Evolutionary conservation across 768 basidiomycete genomes (phyloP), one percentile per base, ranked within the genome.

Genomic region (Trametes villosa): DNA sequence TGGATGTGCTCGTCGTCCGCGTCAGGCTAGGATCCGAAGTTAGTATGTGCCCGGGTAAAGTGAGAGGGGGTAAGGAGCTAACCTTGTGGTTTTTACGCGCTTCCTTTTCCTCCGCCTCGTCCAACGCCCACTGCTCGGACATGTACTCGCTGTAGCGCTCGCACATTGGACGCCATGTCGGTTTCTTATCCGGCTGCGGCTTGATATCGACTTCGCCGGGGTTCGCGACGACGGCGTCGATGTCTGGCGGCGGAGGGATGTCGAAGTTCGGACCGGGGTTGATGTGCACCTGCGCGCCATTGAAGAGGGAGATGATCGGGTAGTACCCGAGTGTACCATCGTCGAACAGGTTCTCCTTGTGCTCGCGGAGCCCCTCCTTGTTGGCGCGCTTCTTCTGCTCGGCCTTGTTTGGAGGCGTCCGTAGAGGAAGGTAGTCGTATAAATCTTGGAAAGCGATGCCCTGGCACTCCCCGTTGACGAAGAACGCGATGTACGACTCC

Each of bases 251-350:
- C 3, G 94, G 95, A 1, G 91, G 84, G 67, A 82, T 91, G 9
- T 84, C 83, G 67, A 96, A 98, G 61, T 88, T 72, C 0, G 97
- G 97, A 0, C 97, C 97, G 18, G 95, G 86, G 70, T 99, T 98
- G 58, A 96, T 80, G 47, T 74, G 81, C 13, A 95, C 89, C 59
- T 86, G 84, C 0, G 93, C 96, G 60, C 89, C 88, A 68, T 95
- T 96, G 78, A 94, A 99, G 36, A 96, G 79, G 4, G 94, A 96
- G 64, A 97, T 85, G 77, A 98, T 88, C 0, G 96, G 94, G 72
- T 94, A 98, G 75, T 99, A 99, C 1, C 97, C 97, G 7, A 97
- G 77, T 20, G 90, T 87, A 20, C 96, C 97, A 72, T 99, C 97
- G 72, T 99, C 95, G 68, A 94, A 92, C 3, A 84, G 84, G 63